These are phyloP conservation scores for Hypoxylon trugodes DNA, from an alignment of 495 filamentous ascomycete species.

Conservation along the genomic window DNA sequence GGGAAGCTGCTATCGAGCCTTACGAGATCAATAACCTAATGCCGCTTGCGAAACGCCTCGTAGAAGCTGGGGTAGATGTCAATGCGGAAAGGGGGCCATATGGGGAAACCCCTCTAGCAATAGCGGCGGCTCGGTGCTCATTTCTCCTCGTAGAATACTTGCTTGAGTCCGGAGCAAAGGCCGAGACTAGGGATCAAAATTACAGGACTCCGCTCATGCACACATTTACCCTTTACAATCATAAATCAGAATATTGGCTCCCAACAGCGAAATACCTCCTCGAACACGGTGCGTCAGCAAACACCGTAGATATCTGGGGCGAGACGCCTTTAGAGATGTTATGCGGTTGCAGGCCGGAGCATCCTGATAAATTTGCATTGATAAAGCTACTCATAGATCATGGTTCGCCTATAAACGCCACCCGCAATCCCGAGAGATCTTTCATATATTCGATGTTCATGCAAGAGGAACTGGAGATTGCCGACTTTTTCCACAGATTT, in stretches of 20 bases:
- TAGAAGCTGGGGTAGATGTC: conserved; percentile 6
- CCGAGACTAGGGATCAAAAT: conserved; percentile 1
- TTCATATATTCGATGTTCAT: neutral
- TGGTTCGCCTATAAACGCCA: neutral
- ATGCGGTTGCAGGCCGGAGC: neutral
- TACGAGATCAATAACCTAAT: neutral
- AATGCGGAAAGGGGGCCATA: neutral
- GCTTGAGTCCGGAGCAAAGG: conserved; percentile 34
- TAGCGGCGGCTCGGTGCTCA: conserved; percentile 1
- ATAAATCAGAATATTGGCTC: neutral
- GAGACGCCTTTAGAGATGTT: conserved; percentile 2
- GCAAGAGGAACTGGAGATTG: neutral
- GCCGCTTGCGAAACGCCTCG: neutral
- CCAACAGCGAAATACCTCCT: conserved; percentile 5
- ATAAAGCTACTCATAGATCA: conserved; percentile 1
- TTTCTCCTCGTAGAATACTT: conserved; percentile 27
- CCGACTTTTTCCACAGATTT: neutral
- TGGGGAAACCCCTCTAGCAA: neutral
- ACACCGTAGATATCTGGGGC: neutral
- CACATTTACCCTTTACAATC: neutral
- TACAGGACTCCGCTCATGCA: conserved; percentile 20
- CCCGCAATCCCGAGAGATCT: neutral
- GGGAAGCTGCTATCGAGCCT: neutral
- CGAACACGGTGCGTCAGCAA: conserved; percentile 4
- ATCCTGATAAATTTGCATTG: neutral